Conservation (phyloP, 1,284 basidiomycete genomes). For the Apiotrichum akiyoshidainum region DNA sequence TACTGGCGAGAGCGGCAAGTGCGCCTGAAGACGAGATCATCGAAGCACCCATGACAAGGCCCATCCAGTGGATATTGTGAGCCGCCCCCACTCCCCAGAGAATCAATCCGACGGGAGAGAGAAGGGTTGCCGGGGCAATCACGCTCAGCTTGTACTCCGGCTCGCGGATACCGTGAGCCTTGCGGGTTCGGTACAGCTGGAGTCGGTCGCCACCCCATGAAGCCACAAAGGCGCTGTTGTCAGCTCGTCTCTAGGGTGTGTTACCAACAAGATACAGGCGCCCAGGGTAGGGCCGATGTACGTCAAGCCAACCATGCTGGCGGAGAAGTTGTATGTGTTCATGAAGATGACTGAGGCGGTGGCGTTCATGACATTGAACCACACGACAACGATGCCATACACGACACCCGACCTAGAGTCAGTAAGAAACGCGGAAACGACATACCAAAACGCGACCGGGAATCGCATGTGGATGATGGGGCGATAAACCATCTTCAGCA, state of each 20-base stretch:
- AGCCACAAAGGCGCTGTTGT: too few relatives aligned
- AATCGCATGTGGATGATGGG: conserved; percentile 22
- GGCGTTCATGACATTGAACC: conserved; percentile 31
- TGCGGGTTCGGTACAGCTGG: conserved; percentile 18
- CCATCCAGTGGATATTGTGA: conserved; percentile 27
- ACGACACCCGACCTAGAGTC: conserved; percentile 11
- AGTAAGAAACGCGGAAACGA: too few relatives aligned
- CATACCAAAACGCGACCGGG: conserved; percentile 24
- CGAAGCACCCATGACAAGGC: conserved; percentile 24
- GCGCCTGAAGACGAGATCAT: conserved; percentile 23
- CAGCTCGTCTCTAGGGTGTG: conserved; percentile 6
- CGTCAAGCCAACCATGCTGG: conserved; percentile 25
- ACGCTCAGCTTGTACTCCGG: conserved; percentile 33
- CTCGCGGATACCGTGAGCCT: conserved; percentile 29
- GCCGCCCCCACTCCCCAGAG: conserved; percentile 33
- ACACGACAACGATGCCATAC: conserved; percentile 25
- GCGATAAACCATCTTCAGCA: conserved; percentile 20
- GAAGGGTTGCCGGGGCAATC: conserved; percentile 18
- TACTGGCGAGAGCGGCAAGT: conserved; percentile 23
- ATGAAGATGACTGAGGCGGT: conserved; percentile 21
- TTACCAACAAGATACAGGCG: conserved; percentile 13
- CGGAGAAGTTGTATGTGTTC: conserved; percentile 17
- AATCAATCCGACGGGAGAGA: conserved; percentile 28
- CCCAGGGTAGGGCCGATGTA: conserved; percentile 31
- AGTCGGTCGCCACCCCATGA: conserved; percentile 22